phyloP scores from a whole-genome alignment of 495 filamentous ascomycete genomes.

The Staphylotrichum longicolle region DNA sequence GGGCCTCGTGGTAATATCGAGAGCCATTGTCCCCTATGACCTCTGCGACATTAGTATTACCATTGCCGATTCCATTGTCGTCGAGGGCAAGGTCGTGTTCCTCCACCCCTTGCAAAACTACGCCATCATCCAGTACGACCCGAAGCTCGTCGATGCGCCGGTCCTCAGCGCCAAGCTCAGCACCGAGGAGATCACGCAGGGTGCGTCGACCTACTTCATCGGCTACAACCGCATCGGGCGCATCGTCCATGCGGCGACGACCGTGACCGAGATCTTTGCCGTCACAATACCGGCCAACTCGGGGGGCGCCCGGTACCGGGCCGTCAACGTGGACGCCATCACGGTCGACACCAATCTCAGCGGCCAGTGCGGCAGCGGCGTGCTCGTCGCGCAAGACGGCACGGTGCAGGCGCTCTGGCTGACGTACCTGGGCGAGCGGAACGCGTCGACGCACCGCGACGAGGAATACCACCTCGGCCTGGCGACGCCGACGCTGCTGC shows the following conservation, averaged over 20 bases:
- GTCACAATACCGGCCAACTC: constrained; percentile 94
- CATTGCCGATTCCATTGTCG: constrained; percentile 91
- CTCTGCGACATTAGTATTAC: constrained; percentile 94
- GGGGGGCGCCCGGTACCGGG: constrained; percentile 84
- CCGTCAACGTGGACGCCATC: constrained; percentile 95
- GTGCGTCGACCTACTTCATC: constrained; percentile 87
- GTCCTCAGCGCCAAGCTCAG: constrained; percentile 86
- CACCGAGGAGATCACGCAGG: constrained; percentile 78
- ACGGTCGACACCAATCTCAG: constrained; percentile 92
- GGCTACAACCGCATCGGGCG: constrained; percentile 95
- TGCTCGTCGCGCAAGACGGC: constrained; percentile 84
- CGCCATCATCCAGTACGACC: constrained; percentile 91
- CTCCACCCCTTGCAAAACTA: constrained; percentile 99
- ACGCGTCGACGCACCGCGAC: constrained; percentile 73
- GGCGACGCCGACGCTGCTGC: constrained; percentile 81
- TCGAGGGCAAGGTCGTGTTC: constrained; percentile 91
- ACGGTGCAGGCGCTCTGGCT: constrained; percentile 94
- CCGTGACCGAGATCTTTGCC: constrained; percentile 95
- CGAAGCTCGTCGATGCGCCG: constrained; percentile 85
- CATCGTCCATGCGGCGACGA: constrained; percentile 89
- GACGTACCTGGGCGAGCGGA: constrained; percentile 90
- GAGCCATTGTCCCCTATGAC: constrained; percentile 93
- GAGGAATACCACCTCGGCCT: constrained; percentile 97
- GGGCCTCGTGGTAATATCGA: constrained; percentile 87
- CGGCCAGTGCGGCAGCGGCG: constrained; percentile 91